phyloP scores from a whole-genome alignment of 495 filamentous ascomycete genomes.

The Eremomyces bilateralis region DNA sequence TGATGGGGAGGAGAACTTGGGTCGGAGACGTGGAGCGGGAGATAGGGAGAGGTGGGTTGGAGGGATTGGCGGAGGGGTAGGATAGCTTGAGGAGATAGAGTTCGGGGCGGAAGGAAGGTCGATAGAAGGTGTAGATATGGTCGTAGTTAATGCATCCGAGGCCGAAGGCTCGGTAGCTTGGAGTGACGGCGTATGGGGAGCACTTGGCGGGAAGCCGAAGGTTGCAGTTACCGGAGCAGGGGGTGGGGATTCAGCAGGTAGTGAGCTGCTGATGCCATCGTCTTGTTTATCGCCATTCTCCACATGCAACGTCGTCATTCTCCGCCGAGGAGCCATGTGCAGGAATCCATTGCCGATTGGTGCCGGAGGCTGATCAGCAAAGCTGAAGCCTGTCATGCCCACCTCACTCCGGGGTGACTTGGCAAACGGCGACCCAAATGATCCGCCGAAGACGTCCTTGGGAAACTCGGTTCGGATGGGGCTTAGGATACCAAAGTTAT shows the following conservation, averaged over 20 bases:
- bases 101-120: background rate
- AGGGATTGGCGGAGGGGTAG: background rate
- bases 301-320: no score
- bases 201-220: conserved; percentile 1
- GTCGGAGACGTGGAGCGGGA: conserved; percentile 8
- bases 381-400: no score
- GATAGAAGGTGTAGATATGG: background rate
- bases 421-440: no score
- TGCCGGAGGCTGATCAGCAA: no score
- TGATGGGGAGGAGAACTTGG: conserved; percentile 18
- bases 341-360: no score
- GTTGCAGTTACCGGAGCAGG: no score
- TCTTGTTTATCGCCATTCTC: no score
- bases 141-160: conserved; percentile 4
- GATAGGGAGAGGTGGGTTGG: conserved; percentile 6
- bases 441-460: no score
- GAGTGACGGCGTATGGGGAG: background rate
- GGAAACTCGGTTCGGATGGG: conserved; percentile 9
- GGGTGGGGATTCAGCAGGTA: no score
- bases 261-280: no score
- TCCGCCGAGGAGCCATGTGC: no score
- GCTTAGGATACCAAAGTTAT: conserved; percentile 11
- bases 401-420: no score
- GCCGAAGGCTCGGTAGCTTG: conserved; percentile 6
- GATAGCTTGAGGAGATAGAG: background rate